Evolutionary conservation across 257 asterid genomes (phyloP).

Genomic region (Primulina huaijiensis): DNA sequence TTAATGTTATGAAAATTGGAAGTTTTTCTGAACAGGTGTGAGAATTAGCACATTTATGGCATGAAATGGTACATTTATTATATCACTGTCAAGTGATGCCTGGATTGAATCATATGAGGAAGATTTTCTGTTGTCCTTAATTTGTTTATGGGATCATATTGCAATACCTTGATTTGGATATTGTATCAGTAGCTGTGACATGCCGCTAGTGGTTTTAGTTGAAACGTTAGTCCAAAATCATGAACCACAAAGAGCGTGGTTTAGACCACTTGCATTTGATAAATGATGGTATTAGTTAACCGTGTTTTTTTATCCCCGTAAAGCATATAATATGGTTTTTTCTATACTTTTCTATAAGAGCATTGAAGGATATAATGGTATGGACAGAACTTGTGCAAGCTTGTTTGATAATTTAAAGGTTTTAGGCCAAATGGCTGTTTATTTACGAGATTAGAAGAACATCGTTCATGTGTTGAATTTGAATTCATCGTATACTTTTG

Average conservation of each 20-base stretch:
- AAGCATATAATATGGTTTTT: background rate
- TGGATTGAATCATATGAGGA: background rate
- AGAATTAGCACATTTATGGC: conserved; percentile 4
- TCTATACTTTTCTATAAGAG: background rate
- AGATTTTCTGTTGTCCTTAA: conserved; percentile 3
- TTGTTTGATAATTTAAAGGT: background rate
- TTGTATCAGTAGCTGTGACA: background rate
- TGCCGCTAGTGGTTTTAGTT: background rate
- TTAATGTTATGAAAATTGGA: conserved; percentile 11
- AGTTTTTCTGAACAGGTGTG: background rate
- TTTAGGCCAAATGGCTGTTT: background rate
- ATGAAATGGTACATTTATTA: conserved; percentile 15
- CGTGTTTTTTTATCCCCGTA: background rate
- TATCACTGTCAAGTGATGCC: background rate
- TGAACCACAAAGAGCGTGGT: background rate
- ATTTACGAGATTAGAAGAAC: background rate
- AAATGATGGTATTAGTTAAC: background rate
- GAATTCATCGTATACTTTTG: background rate
- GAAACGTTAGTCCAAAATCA: background rate
- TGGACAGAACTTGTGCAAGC: background rate
- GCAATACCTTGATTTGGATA: conserved; percentile 7
- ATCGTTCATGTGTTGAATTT: background rate
- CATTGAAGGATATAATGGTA: background rate
- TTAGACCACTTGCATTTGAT: background rate
- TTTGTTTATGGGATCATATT: background rate